Conservation (phyloP, 371 early-diverging fungal genomes). For the Mortierella sp. region DNA sequence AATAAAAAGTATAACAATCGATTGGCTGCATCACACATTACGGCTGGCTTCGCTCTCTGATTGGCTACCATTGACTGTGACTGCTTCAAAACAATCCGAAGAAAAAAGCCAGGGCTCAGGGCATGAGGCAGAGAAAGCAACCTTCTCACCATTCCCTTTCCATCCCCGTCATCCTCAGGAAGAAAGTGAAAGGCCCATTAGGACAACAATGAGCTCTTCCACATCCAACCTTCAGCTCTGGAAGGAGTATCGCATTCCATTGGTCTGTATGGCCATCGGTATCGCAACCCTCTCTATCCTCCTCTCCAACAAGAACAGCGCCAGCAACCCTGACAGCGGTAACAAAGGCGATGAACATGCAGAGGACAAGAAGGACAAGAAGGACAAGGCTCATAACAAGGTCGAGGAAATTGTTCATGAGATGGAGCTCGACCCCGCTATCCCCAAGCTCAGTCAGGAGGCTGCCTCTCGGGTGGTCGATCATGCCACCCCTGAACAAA, state of each 20-base stretch:
- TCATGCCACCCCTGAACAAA: constrained; percentile 24
- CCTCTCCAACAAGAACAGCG: constrained; percentile 25
- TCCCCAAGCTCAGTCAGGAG: constrained; percentile 26
- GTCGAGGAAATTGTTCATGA: constrained; percentile 27
- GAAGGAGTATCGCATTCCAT: constrained; percentile 52
- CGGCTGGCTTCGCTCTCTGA: too few species aligned
- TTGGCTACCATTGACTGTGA: too few species aligned
- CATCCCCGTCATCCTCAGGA: neutral
- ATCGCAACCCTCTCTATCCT: constrained; percentile 50
- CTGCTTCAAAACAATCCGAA: neutral
- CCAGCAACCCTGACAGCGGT: neutral
- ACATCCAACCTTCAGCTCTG: constrained; percentile 42
- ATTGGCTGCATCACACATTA: too few species aligned
- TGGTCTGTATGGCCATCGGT: constrained; percentile 52
- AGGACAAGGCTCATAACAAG: constrained; percentile 10
- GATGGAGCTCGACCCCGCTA: constrained; percentile 45
- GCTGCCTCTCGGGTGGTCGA: constrained; percentile 22
- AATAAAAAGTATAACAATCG: neutral
- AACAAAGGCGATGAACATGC: neutral
- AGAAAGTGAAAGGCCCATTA: constrained; percentile 13
- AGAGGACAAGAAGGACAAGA: neutral
- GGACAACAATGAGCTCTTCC: constrained; percentile 37
- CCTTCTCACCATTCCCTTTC: neutral
- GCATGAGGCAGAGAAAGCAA: too few species aligned
- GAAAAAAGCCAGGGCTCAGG: neutral